A percentile compares a stretch with the other conserved stretches of the same genome.
phyloP scores from a whole-genome alignment of 345 rosid genomes.

The Salix arbutifolia region DNA sequence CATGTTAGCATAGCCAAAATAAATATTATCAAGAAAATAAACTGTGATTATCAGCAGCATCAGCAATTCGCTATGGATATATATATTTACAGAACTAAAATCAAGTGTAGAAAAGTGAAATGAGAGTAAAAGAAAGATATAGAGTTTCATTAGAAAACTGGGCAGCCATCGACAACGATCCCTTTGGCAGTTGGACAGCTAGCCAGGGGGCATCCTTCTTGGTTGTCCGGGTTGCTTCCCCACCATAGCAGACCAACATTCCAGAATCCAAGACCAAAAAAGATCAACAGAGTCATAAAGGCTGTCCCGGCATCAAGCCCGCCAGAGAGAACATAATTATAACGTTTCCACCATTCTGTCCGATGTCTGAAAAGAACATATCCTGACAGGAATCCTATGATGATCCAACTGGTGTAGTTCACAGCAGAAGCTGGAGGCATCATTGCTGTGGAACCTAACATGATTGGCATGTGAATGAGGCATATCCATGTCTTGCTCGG shows the following conservation, averaged over 20 bases:
- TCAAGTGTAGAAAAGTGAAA: not conserved
- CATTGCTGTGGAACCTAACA: conserved; percentile 60
- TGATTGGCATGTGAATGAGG: conserved; percentile 56
- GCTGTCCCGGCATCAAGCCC: conserved; percentile 86
- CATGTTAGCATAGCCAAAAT: too few species aligned
- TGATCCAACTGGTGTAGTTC: conserved; percentile 69
- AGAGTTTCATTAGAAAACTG: conserved; percentile 25
- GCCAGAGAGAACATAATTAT: conserved; percentile 67
- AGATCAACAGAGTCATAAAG: conserved; percentile 55
- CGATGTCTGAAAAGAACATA: conserved; percentile 47
- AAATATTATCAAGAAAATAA: too few species aligned
- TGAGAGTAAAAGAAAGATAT: not conserved
- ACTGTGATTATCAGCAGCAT: too few species aligned
- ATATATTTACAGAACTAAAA: too few species aligned
- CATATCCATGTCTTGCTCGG: conserved; percentile 55
- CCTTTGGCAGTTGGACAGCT: conserved; percentile 76
- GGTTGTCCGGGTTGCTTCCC: conserved; percentile 52
- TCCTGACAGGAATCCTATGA: conserved; percentile 60
- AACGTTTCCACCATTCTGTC: conserved; percentile 56
- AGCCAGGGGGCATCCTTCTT: conserved; percentile 59
- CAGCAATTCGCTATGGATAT: too few species aligned
- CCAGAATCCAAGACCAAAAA: conserved; percentile 41
- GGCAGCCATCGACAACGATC: conserved; percentile 49
- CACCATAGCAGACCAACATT: conserved; percentile 57
- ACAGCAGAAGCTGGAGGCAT: conserved; percentile 78